A percentile compares a stretch with the other conserved stretches of the same genome.
These are phyloP conservation scores for Penicillium ucsense DNA, from an alignment of 495 filamentous ascomycete genomes.

Conservation along the genomic window DNA sequence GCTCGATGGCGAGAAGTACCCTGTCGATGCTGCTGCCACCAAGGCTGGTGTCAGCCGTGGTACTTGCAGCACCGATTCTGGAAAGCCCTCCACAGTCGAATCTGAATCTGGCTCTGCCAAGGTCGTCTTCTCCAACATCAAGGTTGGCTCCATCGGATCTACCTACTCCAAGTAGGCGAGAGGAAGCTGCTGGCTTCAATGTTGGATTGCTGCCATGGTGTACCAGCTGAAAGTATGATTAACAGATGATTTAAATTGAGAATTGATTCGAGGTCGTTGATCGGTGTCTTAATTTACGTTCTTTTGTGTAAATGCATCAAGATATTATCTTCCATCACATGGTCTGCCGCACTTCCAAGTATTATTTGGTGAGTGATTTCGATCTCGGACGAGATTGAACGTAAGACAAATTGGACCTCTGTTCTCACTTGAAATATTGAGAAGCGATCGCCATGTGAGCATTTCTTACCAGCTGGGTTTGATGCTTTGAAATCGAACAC, in stretches of 20 bases:
- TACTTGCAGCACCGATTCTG: conserved; percentile 51
- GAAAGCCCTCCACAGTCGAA: conserved; percentile 52
- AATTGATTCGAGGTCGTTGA: not conserved
- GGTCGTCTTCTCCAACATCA: conserved; percentile 62
- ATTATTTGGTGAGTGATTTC: too few relatives aligned
- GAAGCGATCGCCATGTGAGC: too few relatives aligned
- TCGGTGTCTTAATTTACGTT: not conserved
- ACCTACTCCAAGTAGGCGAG: conserved; percentile 34
- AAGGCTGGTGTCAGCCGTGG: conserved; percentile 61
- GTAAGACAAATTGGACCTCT: too few relatives aligned
- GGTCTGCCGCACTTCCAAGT: too few relatives aligned
- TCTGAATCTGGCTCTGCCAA: conserved; percentile 39
- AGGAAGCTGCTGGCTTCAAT: conserved; percentile 2
- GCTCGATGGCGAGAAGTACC: conserved; percentile 66
- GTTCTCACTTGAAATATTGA: too few relatives aligned
- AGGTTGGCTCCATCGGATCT: conserved; percentile 55
- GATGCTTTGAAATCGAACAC: too few relatives aligned
- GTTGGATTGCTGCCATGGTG: not conserved
- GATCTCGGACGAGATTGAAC: too few relatives aligned
- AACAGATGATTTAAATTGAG: too few relatives aligned
- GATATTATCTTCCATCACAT: too few relatives aligned
- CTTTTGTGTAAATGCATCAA: not conserved
- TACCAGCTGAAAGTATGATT: too few relatives aligned
- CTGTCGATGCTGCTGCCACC: conserved; percentile 42
- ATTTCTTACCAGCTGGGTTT: too few relatives aligned